These are phyloP conservation scores for Lichtheimia ramosa DNA, from an alignment of 371 early-diverging fungal species.

Conservation along the genomic window DNA sequence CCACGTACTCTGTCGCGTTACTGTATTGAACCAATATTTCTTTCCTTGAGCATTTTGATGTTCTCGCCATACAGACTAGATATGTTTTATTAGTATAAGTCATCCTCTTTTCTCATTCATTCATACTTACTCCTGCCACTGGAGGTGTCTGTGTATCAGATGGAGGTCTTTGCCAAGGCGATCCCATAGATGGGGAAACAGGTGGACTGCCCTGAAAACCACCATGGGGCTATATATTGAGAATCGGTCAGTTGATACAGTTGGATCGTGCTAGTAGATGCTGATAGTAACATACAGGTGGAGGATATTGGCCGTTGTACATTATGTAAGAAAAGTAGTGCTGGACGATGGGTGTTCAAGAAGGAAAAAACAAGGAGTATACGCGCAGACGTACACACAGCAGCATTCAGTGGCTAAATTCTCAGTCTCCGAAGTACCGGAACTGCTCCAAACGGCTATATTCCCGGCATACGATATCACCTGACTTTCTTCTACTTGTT, in stretches of 20 bases:
- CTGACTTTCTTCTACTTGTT: too few relatives aligned
- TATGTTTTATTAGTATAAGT: not conserved
- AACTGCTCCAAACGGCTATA: too few relatives aligned
- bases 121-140: constrained; percentile 12
- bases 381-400: too few relatives aligned
- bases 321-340: not conserved
- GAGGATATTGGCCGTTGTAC: not conserved
- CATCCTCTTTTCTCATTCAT: too few relatives aligned
- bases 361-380: too few relatives aligned
- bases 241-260: not conserved
- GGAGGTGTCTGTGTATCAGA: constrained; percentile 5
- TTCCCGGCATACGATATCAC: too few relatives aligned
- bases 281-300: not conserved
- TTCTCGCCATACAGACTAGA: constrained; percentile 68
- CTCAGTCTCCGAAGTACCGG: too few relatives aligned
- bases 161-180: constrained; percentile 27
- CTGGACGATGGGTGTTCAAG: too few relatives aligned
- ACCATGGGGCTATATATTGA: not conserved
- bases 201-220: constrained; percentile 14
- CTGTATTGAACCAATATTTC: constrained; percentile 82
- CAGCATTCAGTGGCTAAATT: too few relatives aligned
- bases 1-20: constrained; percentile 85
- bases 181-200: constrained; percentile 9
- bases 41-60: constrained; percentile 80
- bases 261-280: not conserved